Evolutionary conservation across 495 filamentous ascomycete genomes (phyloP), one percentile per base, ranked within the genome.

Genomic region (Hypoxylon perforatum): DNA sequence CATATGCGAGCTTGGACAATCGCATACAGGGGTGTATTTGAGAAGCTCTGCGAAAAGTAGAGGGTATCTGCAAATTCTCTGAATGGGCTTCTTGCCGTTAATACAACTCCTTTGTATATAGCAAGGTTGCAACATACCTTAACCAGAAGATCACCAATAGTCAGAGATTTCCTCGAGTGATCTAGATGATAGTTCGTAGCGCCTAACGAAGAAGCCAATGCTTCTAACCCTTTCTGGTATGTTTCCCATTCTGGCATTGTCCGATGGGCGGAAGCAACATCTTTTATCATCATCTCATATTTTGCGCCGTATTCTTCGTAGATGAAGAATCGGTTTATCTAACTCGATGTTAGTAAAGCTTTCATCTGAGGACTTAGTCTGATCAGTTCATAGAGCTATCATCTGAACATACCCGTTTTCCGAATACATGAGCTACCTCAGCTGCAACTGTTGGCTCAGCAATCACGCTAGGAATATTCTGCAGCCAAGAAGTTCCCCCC

Each of bases 11-110:
- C 86, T 85, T 12, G 91, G 92, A 70, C 92, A 94, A 69, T 97
- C 94, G 61, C 86, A 87, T 6, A 91, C 90, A 12, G 91, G 91
- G 0, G 93, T 97, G 63, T 90, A 81, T 66, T 89, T 92, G 57
- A 92, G 81, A 36, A 99, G 80, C 58, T 97, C 92, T 4, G 87
- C 82, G 52, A 98, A 92, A 18, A 99, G 81, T 33, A 99, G 83
- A 9, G 92, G 91, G 77, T 99, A 99, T 79, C 91, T 93, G 83
- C 92, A 96, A 12, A 98, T 85, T 33, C 95, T 85, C 80, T 99
- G 95, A 55, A 97, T 92, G 0, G 95, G 95, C 95, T 97, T 68
- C 28, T 21, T 36, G 17, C 1, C 21, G 66, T 78, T 39, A 77
- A 74, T 42, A 15, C 58, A 42, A 11, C 5, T 15, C 28, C 4